Percentiles rank a stretch among this genome's conserved stretches.
phyloP scores from a whole-genome alignment of 306 rosid species.

The Quercus alba region DNA sequence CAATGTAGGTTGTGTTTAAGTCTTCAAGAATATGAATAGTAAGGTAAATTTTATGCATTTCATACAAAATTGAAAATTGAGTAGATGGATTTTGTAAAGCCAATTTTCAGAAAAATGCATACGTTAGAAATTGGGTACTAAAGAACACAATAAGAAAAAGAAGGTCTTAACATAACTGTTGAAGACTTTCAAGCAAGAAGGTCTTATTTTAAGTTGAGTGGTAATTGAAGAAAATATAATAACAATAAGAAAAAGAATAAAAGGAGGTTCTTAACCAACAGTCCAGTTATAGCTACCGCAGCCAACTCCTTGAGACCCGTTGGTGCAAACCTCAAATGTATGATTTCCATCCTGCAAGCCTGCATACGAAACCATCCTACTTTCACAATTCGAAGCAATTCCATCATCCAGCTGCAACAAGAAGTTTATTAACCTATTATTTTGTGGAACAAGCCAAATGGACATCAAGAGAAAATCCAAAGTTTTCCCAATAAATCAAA shows the following conservation, averaged over 20 bases:
- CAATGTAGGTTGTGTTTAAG: background rate
- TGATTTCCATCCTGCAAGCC: no score
- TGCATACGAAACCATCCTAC: background rate
- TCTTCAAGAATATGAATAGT: background rate
- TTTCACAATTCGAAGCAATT: constrained; percentile 43
- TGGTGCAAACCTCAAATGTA: no score
- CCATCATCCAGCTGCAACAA: constrained; percentile 69
- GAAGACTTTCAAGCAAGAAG: background rate
- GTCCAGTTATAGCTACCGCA: constrained; percentile 76
- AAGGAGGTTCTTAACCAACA: constrained; percentile 56
- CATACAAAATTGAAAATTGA: no score
- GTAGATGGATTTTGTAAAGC: background rate
- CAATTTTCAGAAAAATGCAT: background rate
- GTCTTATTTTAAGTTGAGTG: background rate
- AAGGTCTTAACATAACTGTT: background rate
- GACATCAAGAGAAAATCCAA: background rate
- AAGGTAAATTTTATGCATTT: background rate
- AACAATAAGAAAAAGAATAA: background rate
- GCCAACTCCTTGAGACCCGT: constrained; percentile 17
- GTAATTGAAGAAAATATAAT: background rate
- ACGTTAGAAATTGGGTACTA: background rate
- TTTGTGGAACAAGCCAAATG: background rate
- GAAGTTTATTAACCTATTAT: background rate
- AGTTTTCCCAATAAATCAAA: background rate
- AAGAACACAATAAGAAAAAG: background rate